Conservation (phyloP, 2,329 filamentous ascomycete genomes). For the Atkinsonella texensis region DNA sequence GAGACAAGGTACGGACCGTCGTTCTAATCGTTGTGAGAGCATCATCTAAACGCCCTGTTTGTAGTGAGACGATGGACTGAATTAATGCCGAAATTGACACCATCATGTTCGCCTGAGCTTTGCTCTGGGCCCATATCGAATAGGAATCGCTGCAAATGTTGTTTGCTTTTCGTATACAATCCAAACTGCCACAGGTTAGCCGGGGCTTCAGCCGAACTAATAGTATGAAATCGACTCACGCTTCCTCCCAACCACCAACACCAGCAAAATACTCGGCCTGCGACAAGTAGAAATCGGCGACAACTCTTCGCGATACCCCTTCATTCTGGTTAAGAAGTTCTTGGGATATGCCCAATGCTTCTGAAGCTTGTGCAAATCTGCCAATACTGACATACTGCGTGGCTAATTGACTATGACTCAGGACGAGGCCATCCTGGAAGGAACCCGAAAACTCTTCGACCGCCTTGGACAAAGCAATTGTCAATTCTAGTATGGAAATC, state of each 20-base stretch:
- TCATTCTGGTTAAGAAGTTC: conserved; percentile 28
- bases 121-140: conserved; percentile 22
- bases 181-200: conserved; percentile 13
- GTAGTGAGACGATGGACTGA: conserved; percentile 53
- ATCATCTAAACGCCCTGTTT: conserved; percentile 45
- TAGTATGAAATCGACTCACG: conserved; percentile 21
- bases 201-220: background rate
- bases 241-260: conserved; percentile 53
- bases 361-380: conserved; percentile 35
- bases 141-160: conserved; percentile 19
- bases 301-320: conserved; percentile 24
- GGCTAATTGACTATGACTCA: conserved; percentile 35
- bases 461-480: conserved; percentile 27
- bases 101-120: conserved; percentile 19
- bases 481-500: conserved; percentile 34
- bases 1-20: conserved; percentile 42
- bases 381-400: conserved; percentile 43
- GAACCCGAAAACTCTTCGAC: conserved; percentile 17
- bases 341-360: conserved; percentile 46
- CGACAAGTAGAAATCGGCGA: conserved; percentile 51
- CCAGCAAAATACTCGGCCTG: conserved; percentile 64
- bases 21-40: conserved; percentile 46
- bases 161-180: conserved; percentile 27
- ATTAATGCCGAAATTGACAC: conserved; percentile 33
- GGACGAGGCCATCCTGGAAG: conserved; percentile 28